phyloP scores from a whole-genome alignment of 768 basidiomycete species.

The Lactarius sp. region DNA sequence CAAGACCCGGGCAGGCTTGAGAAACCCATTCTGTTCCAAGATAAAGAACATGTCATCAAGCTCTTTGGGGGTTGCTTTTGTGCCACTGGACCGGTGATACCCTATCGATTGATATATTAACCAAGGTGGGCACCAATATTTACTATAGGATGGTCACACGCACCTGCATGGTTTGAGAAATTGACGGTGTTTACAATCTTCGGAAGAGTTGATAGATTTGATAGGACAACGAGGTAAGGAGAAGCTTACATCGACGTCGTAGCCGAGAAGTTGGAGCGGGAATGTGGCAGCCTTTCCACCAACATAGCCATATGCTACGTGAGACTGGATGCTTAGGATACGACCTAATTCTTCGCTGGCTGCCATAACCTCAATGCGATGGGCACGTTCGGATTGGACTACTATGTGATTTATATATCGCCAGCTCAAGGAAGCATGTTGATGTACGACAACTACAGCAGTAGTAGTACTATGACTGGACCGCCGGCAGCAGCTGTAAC shows the following conservation, averaged over 20 bases:
- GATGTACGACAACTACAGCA: no score
- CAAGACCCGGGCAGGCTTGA: constrained; percentile 66
- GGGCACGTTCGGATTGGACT: neutral
- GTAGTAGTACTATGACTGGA: no score
- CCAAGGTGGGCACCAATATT: neutral
- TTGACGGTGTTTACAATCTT: constrained; percentile 90
- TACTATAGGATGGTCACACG: constrained; percentile 18
- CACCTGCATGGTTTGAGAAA: constrained; percentile 91
- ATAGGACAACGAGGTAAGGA: constrained; percentile 8
- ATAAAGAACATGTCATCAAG: constrained; percentile 67
- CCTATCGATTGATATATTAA: constrained; percentile 43
- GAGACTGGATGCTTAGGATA: constrained; percentile 87
- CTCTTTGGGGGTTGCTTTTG: constrained; percentile 71
- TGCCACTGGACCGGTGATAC: constrained; percentile 77
- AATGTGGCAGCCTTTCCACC: constrained; percentile 80
- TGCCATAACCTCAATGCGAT: neutral
- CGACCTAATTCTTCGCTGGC: constrained; percentile 39
- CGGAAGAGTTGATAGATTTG: constrained; percentile 6
- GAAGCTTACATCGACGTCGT: constrained; percentile 83
- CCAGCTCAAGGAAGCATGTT: neutral
- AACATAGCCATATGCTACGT: constrained; percentile 91
- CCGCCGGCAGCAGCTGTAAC: no score
- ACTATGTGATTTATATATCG: neutral
- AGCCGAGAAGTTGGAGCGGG: constrained; percentile 81
- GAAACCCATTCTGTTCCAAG: constrained; percentile 72